Conservation (phyloP, 345 rosid species). For the Erucastrum elatum region DNA sequence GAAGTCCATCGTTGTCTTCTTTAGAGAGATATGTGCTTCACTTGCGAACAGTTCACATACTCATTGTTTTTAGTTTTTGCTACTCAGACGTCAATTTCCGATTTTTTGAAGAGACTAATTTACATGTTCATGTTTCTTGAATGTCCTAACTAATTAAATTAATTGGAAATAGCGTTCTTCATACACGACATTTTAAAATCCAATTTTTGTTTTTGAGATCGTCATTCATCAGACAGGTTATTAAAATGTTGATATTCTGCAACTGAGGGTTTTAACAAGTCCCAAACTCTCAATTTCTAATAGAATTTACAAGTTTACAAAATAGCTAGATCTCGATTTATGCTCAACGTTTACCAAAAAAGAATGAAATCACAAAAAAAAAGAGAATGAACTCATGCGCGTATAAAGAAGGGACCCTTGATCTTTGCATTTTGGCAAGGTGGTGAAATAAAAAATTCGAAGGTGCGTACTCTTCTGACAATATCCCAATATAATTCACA, state of each 20-base stretch:
- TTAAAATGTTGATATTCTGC: not conserved
- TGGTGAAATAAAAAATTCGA: conserved; percentile 19
- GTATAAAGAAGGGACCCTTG: conserved; percentile 13
- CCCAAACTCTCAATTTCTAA: not conserved
- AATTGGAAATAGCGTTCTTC: not conserved
- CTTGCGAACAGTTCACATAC: conserved; percentile 7
- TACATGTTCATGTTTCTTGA: not conserved
- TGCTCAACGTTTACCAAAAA: not conserved
- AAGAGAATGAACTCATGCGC: not conserved
- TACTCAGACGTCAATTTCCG: conserved; percentile 23
- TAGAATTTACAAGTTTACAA: not conserved
- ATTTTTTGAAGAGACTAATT: not conserved
- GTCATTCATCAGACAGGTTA: not conserved
- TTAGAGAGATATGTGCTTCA: not conserved
- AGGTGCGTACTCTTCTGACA: conserved; percentile 34
- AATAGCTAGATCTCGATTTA: not conserved
- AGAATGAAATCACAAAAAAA: not conserved
- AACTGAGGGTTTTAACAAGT: not conserved
- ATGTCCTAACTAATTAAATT: not conserved
- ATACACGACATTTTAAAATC: not conserved
- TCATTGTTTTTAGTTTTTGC: conserved; percentile 16
- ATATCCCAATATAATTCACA: conserved; percentile 37
- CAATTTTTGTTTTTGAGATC: not conserved
- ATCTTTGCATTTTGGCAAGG: not conserved
- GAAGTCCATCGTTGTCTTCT: conserved; percentile 31